Evolutionary conservation across 2,329 filamentous ascomycete species (phyloP), one percentile per base, ranked within the genome.

Genomic region (Claviceps purpurea): DNA sequence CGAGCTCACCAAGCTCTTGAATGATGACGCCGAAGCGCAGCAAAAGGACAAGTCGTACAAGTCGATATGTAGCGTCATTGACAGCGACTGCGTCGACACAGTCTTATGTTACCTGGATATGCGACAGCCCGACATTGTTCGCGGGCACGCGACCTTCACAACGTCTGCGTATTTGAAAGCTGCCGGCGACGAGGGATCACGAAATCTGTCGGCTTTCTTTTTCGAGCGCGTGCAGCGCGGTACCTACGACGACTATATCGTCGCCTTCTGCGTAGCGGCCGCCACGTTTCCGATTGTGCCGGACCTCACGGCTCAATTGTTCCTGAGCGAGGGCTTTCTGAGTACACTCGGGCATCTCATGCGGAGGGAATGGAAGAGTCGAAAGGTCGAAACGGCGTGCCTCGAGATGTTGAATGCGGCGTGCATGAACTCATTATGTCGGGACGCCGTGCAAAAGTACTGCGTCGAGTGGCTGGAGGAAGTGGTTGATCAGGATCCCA

Each of bases 261-360:
- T 93, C 49, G 90, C 90, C 5, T 97, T 96, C 65, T 97, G 90
- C 50, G 89, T 90, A n/a, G 89, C 89, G 5, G 82, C 89, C 2
- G 81, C 84, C 22, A 80, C 94, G 8, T 98, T 98, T 64, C 90
- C 93, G 1, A 78, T 98, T 50, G 81, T 87, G 2, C 85, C 89
- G 3, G 78, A 84, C 52, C 77, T 87, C 44, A 87, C 84, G 2
- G 77, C 87, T 3, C 75, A 82, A 54, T 74, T 97, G 40, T 96
- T 98, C 65, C 77, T 97, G 52, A 89, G 83, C 39, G 88, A 95
- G 58, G 88, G 88, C 3, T 97, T 98, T 61, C 73, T 96, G 46
- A 74, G 81, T 54, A 84, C 81, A 52, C 76, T 97, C 6, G 83
- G 85, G 16, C 81, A 85, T 14, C 73, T 94, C 51, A 85, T 95